These are phyloP conservation scores for Cordyceps javanica DNA, from an alignment of 2,329 filamentous ascomycete species.

Conservation along the genomic window DNA sequence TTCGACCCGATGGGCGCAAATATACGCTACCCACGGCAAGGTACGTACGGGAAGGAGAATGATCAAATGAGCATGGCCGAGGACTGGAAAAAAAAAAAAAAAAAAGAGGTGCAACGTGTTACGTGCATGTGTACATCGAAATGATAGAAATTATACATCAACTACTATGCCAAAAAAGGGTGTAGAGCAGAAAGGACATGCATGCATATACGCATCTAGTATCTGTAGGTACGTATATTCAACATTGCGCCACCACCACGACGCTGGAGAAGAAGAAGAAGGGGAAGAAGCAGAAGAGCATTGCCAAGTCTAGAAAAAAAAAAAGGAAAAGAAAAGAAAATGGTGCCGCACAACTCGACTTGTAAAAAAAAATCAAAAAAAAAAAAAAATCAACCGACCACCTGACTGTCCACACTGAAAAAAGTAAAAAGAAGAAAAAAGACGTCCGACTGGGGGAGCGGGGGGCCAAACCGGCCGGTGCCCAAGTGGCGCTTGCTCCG, in stretches of 20 bases:
- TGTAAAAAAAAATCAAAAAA: not conserved
- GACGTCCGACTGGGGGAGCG: not conserved
- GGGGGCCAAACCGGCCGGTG: not conserved
- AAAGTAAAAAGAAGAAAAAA: not conserved
- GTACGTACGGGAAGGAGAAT: too few relatives aligned
- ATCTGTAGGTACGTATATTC: not conserved
- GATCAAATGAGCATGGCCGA: not conserved
- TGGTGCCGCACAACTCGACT: too few relatives aligned
- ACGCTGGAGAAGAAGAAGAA: too few relatives aligned
- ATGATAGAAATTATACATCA: not conserved
- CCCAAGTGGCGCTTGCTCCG: constrained; percentile 8
- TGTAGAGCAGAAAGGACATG: not conserved
- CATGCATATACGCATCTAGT: not conserved
- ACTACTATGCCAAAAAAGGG: not conserved
- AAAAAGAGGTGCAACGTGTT: not conserved
- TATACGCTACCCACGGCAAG: not conserved
- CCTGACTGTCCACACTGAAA: constrained; percentile 1
- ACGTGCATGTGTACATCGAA: not conserved
- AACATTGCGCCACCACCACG: not conserved
- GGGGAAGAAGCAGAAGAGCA: too few relatives aligned
- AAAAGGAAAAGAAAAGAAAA: too few relatives aligned
- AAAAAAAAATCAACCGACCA: not conserved
- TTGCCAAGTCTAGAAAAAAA: too few relatives aligned
- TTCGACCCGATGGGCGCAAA: not conserved
- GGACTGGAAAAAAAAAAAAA: not conserved